Evolutionary conservation across 1,284 basidiomycete species (phyloP).

Genomic region (Tylopilus orsonianus): DNA sequence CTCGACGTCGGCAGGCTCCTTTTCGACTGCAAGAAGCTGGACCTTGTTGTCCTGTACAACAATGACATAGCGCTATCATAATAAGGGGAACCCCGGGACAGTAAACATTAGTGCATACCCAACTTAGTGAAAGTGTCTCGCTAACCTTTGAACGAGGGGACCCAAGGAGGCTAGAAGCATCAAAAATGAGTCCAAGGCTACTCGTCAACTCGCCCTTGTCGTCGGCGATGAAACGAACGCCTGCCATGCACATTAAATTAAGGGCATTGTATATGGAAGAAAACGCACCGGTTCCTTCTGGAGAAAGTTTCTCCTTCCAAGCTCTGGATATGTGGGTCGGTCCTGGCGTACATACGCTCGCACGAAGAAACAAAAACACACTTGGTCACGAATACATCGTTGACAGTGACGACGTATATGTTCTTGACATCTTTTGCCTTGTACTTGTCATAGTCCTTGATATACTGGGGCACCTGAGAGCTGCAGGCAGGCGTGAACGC

Average conservation of each 20-base stretch:
- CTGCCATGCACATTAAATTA: constrained; percentile 20
- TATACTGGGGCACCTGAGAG: constrained; percentile 53
- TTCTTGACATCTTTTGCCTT: constrained; percentile 52
- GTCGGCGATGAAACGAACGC: constrained; percentile 54
- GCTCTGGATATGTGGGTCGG: constrained; percentile 36
- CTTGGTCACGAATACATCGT: constrained; percentile 54
- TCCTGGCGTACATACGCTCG: constrained; percentile 3
- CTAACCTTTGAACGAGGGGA: constrained; percentile 57
- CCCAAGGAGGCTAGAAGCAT: constrained; percentile 50
- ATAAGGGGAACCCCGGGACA: background rate
- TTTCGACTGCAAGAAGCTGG: constrained; percentile 56
- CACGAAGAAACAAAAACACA: constrained; percentile 14
- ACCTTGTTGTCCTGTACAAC: constrained; percentile 52
- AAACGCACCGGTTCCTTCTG: constrained; percentile 39
- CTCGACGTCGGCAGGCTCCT: constrained; percentile 52
- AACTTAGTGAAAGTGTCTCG: no score
- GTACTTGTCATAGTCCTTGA: constrained; percentile 51
- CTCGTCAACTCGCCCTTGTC: constrained; percentile 51
- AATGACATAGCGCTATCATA: constrained; percentile 42
- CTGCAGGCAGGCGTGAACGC: constrained; percentile 48
- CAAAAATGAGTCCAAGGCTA: constrained; percentile 54
- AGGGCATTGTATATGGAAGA: background rate
- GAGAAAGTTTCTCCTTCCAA: constrained; percentile 55
- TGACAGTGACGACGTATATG: constrained; percentile 59
- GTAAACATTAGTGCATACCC: background rate